Evolutionary conservation across 306 rosid species (phyloP).

Genomic region (Arachis stenosperma): DNA sequence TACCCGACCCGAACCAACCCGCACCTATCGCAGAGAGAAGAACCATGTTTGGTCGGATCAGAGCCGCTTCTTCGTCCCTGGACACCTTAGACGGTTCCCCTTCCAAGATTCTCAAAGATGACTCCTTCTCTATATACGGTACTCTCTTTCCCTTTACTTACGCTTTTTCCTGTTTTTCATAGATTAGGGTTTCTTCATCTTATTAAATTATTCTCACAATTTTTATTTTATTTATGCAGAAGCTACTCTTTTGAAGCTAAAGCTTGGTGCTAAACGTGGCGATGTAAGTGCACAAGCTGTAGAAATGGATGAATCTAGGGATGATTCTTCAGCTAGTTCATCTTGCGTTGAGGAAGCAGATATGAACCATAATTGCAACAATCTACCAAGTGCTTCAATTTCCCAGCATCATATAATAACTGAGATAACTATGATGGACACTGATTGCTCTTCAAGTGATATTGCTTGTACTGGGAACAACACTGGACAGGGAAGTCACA

Average conservation of each 20-base stretch:
- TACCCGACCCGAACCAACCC: slow-evolving; percentile 33
- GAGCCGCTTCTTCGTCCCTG: slow-evolving; percentile 63
- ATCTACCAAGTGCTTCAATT: slow-evolving; percentile 25
- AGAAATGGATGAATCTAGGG: slow-evolving; percentile 33
- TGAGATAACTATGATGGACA: slow-evolving; percentile 48
- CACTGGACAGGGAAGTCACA: slow-evolving; percentile 25
- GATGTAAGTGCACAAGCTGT: slow-evolving; percentile 36
- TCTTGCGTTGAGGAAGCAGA: slow-evolving; percentile 43
- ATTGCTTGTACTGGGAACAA: slow-evolving; percentile 29
- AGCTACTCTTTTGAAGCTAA: slow-evolving; percentile 82
- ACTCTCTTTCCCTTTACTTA: neutral
- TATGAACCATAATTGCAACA: slow-evolving; percentile 26
- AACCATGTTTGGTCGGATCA: slow-evolving; percentile 77
- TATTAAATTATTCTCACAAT: neutral
- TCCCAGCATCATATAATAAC: slow-evolving; percentile 23
- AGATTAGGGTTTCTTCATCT: neutral
- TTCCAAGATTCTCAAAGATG: slow-evolving; percentile 76
- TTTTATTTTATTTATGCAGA: slow-evolving; percentile 52
- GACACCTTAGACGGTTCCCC: slow-evolving; percentile 73
- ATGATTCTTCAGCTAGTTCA: slow-evolving; percentile 45
- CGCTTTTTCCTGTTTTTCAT: neutral
- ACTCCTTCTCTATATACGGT: slow-evolving; percentile 86
- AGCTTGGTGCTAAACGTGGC: slow-evolving; percentile 62
- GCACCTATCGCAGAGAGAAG: neutral
- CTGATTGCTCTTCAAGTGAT: slow-evolving; percentile 45